A percentile compares a stretch with the other conserved stretches of the same genome.
Conservation (phyloP, 371 early-diverging fungal species). For the Blakeslea trispora region DNA sequence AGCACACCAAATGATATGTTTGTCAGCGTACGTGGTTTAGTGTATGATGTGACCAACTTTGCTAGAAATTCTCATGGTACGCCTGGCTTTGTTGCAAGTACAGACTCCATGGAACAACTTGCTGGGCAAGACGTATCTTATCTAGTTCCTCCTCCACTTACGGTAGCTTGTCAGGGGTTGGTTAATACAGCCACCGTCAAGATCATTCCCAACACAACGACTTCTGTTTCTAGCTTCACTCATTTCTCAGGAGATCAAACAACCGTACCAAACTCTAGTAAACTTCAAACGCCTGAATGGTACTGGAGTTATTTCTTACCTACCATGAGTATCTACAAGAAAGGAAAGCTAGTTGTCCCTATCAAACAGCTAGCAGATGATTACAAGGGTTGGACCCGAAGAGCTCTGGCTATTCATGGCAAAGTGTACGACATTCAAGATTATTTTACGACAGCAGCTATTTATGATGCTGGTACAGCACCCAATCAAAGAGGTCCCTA, state of each 20-base stretch:
- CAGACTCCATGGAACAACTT: slow-evolving; percentile 61
- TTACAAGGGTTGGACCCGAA: slow-evolving; percentile 48
- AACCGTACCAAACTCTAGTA: slow-evolving; percentile 20
- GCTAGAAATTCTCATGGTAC: slow-evolving; percentile 53
- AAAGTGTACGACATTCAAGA: slow-evolving; percentile 77
- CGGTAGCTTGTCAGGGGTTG: slow-evolving; percentile 55
- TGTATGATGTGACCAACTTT: slow-evolving; percentile 71
- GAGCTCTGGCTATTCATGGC: slow-evolving; percentile 70
- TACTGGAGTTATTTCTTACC: slow-evolving; percentile 68
- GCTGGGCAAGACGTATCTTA: slow-evolving; percentile 69
- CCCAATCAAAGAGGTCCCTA: slow-evolving; percentile 25
- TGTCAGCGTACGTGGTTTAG: slow-evolving; percentile 70
- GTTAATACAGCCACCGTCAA: slow-evolving; percentile 40
- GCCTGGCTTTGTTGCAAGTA: slow-evolving; percentile 43
- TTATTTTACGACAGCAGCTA: slow-evolving; percentile 60
- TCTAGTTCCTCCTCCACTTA: slow-evolving; percentile 76
- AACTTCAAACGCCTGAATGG: slow-evolving; percentile 55
- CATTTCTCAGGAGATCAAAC: slow-evolving; percentile 50
- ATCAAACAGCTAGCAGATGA: slow-evolving; percentile 48
- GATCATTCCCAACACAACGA: slow-evolving; percentile 35
- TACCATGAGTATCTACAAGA: slow-evolving; percentile 63
- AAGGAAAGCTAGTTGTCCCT: slow-evolving; percentile 65
- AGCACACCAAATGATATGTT: slow-evolving; percentile 51
- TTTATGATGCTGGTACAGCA: slow-evolving; percentile 39
- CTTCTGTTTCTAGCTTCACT: slow-evolving; percentile 29